Percentiles rank a stretch among this genome's conserved stretches.
These are phyloP conservation scores for Pachysandra terminalis DNA, from an alignment of 164 flowering plant genomes.

Conservation along the genomic window DNA sequence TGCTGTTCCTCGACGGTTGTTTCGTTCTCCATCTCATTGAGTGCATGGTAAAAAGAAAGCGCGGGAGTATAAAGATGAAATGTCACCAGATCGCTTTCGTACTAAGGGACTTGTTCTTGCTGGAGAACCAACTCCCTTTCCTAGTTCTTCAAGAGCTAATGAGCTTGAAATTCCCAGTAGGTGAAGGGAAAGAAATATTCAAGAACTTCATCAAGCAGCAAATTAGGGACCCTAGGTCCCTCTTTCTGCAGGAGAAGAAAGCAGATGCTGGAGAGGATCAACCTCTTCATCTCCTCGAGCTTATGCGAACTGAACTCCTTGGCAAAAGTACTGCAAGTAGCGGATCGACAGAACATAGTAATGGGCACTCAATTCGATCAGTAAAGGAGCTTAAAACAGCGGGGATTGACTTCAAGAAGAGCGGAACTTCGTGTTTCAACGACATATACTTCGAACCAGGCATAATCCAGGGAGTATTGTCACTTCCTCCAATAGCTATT, in stretches of 20 bases:
- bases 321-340: background rate
- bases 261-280: background rate
- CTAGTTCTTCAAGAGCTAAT: background rate
- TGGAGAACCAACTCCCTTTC: constrained; percentile 14
- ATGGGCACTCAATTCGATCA: background rate
- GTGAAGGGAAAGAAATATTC: background rate
- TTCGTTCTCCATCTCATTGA: constrained; percentile 13
- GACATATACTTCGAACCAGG: background rate
- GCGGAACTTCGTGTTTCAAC: background rate
- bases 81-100: background rate
- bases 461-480: background rate
- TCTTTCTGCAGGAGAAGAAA: background rate
- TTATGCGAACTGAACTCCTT: background rate
- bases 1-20: constrained; percentile 26
- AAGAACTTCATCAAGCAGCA: background rate
- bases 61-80: background rate
- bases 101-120: constrained; percentile 11
- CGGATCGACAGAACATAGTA: background rate
- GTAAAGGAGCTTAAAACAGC: constrained; percentile 6
- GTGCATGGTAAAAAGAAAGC: background rate
- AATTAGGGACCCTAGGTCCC: background rate
- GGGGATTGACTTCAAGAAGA: constrained; percentile 3
- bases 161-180: background rate
- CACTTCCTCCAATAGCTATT: background rate
- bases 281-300: constrained; percentile 10